Base-by-base conservation (phyloP, 2,329 filamentous ascomycete genomes). In the Coleophoma cylindrospora region DNA sequence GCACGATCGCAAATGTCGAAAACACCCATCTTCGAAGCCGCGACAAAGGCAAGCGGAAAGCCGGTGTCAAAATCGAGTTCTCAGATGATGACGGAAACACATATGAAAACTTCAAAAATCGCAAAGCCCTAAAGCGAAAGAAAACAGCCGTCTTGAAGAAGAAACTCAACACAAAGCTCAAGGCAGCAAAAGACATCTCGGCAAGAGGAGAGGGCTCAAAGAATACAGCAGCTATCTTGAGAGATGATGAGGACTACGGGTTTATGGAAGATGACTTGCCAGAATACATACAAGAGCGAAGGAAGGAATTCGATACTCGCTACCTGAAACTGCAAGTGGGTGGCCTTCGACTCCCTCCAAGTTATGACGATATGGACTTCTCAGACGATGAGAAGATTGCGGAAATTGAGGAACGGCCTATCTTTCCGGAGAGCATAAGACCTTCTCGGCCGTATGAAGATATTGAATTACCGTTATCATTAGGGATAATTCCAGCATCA, bases 401-500 rank as follows among this genome's bases (percentile, higher is more conserved):
- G 53, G 72, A 81, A 11, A 65, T 89, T 12, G 71, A 77, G 48
- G 84, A 91, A 64, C 84, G 84, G 47, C 92, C 92, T 0, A 70
- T 78, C 1, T 87, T 97, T 48, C 65, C 77, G 60, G 63, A 67
- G 22, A 70, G 74, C 3, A 70, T 87, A 47, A 83, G 80, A 47
- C 84, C 88, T 0, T 86, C 80, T 34, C 78, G 85, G 13, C 74
- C 76, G 0, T 91, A 94, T 66, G 75, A 84, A 59, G 89, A 95
- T 55, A 85, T 96, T 44, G 74, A 81, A 43, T 74, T 97, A 21
- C 78, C 80, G 13, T 83, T 84, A 57, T 95, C 91, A 1, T 79
- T 82, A 1, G 92, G 91, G 0, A 64, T 91, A 3, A 91, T 99
- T 37, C 94, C 94, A 0, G 91, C 89, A 0, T 81, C 90, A 0